Evolutionary conservation across 1,139 yeast species (phyloP), one percentile per base, ranked within the genome.

Genomic region (Pichia sp.): DNA sequence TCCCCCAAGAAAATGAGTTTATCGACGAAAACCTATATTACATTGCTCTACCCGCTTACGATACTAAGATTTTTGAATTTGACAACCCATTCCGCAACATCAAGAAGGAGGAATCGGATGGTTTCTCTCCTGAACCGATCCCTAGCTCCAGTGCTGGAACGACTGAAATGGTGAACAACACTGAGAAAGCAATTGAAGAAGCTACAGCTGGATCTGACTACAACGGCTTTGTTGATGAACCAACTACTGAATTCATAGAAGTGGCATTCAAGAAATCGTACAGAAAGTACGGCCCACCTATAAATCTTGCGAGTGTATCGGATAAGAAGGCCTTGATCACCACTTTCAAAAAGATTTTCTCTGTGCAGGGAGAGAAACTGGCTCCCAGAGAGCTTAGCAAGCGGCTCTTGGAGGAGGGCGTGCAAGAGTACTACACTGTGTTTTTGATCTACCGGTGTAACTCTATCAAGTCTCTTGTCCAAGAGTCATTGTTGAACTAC

Each of bases 1-100:
- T 64, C 7, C 68, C 68, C 7, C 60, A 57, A 15, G 65, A 62
- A 19, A 60, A 67, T 54, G 59, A 59, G 16, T 59, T 62, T 47
- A 57, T 67, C 48, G 63, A 64, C 32, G 61, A 64, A 30, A 59
- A 63, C 49, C 54, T 66, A 45, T 60, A 64, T 8, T 50, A 54
- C 4, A 52, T 62, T 11, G 58, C 55, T 31, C 49, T 61, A 8
- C 61, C 64, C 1, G 61, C 57, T 26, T 53, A 60, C 34, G 60
- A 54, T 19, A 59, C 58, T 30, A 59, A 59, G n/a, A 55, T 54
- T 13, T 59, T 59, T 45, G 61, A 62, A 13, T 59, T 61, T 40
- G 44, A 41, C n/a, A 57, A 51, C 46, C 58, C 58, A 30, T 55
- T 55, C 26, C 42, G 26, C n/a, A 45, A 45, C 3, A 13, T 29